Percentiles rank a stretch among this genome's conserved stretches.
phyloP scores from a whole-genome alignment of 176 grass and related monocot genomes.

The Oryza rufipogon region DNA sequence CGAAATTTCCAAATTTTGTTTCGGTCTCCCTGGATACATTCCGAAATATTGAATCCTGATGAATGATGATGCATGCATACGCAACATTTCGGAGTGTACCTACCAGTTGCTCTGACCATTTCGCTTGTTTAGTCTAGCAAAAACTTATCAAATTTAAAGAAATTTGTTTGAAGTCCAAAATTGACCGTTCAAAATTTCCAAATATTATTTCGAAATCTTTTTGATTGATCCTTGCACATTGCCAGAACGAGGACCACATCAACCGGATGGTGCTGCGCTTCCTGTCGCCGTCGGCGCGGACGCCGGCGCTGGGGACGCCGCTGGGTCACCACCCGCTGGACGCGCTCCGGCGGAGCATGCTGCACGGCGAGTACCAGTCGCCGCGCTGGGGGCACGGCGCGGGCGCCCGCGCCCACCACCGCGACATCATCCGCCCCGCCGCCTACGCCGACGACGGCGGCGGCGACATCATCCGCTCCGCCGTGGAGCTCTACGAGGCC shows the following conservation, averaged over 20 bases:
- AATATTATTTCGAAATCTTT: not conserved
- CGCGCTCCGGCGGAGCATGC: conserved; percentile 55
- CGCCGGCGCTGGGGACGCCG: not conserved
- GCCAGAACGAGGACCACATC: conserved; percentile 46
- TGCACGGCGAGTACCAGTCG: not conserved
- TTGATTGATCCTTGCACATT: not conserved
- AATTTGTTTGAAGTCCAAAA: not conserved
- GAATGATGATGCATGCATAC: too few species aligned
- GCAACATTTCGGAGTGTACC: too few species aligned
- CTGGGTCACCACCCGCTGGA: conserved; percentile 63
- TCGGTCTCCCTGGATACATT: too few species aligned
- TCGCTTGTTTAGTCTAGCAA: too few species aligned
- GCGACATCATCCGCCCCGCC: too few species aligned
- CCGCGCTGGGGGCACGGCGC: not conserved
- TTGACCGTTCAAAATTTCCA: not conserved
- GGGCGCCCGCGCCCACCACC: too few species aligned
- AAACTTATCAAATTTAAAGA: too few species aligned
- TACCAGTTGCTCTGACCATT: not conserved
- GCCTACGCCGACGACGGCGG: not conserved
- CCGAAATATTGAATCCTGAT: too few species aligned
- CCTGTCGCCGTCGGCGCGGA: not conserved
- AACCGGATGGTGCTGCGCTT: conserved; percentile 72
- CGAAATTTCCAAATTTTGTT: too few species aligned
- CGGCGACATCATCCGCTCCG: conserved; percentile 65
- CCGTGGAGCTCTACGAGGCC: conserved; percentile 79